phyloP scores from a whole-genome alignment of 1,284 basidiomycete species.

The Puccinia novopanici region DNA sequence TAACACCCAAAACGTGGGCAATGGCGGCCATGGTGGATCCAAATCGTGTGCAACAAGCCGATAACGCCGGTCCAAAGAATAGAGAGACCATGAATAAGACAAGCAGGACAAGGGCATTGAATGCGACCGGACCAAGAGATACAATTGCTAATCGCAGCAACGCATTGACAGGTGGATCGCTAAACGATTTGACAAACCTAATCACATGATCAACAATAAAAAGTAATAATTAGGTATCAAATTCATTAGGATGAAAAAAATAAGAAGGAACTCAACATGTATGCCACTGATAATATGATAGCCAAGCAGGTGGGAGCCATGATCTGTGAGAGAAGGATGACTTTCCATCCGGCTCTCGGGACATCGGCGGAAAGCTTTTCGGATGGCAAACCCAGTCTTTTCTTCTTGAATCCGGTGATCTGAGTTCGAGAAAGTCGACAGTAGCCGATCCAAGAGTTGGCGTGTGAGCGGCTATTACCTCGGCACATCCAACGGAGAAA shows the following conservation, averaged over 20 bases:
- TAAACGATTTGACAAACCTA: slow-evolving; percentile 56
- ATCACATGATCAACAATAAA: neutral
- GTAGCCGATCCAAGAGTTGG: slow-evolving; percentile 96
- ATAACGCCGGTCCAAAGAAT: slow-evolving; percentile 50
- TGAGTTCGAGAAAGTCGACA: slow-evolving; percentile 89
- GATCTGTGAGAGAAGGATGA: slow-evolving; percentile 83
- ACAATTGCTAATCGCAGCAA: slow-evolving; percentile 91
- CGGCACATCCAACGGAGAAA: slow-evolving; percentile 96
- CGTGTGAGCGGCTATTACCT: slow-evolving; percentile 79
- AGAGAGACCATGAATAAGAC: slow-evolving; percentile 79
- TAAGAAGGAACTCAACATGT: slow-evolving; percentile 67
- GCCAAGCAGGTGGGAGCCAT: slow-evolving; percentile 81
- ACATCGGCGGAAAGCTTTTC: slow-evolving; percentile 89
- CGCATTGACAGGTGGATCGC: slow-evolving; percentile 66
- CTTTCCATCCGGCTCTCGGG: slow-evolving; percentile 84
- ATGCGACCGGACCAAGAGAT: slow-evolving; percentile 89
- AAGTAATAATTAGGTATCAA: neutral
- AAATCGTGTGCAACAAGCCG: slow-evolving; percentile 72
- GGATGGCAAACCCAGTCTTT: slow-evolving; percentile 87
- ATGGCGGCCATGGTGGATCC: slow-evolving; percentile 85
- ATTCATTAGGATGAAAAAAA: neutral
- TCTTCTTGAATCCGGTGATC: slow-evolving; percentile 97
- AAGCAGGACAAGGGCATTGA: slow-evolving; percentile 85
- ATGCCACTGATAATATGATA: slow-evolving; percentile 78
- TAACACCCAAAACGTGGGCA: slow-evolving; percentile 74